Conservation (phyloP, 116 monocot species). For the Papilionanthe hybrid region DNA sequence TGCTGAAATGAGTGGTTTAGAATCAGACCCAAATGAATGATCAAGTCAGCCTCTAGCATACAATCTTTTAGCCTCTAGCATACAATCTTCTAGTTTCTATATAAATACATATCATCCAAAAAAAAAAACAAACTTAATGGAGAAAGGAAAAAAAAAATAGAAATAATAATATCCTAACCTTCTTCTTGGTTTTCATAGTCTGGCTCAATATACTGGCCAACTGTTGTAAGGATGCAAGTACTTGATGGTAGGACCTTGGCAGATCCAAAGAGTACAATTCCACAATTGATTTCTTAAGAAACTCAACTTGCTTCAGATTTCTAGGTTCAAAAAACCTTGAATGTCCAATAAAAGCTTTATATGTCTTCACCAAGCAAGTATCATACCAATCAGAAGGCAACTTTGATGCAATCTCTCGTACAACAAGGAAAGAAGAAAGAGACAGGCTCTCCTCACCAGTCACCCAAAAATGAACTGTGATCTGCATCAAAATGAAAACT, state of each 20-base stretch:
- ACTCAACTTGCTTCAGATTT: constrained; percentile 50
- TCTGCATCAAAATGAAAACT: constrained; percentile 43
- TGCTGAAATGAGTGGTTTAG: not conserved
- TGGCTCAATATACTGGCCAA: constrained; percentile 43
- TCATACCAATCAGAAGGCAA: constrained; percentile 43
- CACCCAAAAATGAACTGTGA: constrained; percentile 68
- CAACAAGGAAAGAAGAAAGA: constrained; percentile 46
- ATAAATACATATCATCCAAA: not conserved
- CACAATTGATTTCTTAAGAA: constrained; percentile 45
- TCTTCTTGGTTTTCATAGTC: constrained; percentile 54
- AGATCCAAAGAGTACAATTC: constrained; percentile 71
- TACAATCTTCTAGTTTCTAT: not conserved
- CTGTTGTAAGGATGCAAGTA: constrained; percentile 45
- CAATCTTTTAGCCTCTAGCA: not conserved
- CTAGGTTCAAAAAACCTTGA: constrained; percentile 63
- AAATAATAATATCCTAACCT: constrained; percentile 33
- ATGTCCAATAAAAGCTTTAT: constrained; percentile 46
- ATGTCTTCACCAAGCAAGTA: constrained; percentile 42
- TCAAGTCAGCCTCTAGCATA: not conserved
- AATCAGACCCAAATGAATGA: not conserved
- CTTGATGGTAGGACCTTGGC: constrained; percentile 46
- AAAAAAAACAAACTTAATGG: not conserved
- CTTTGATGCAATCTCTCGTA: constrained; percentile 43
- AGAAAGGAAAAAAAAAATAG: too few relatives aligned
- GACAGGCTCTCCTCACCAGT: constrained; percentile 73